Conservation (phyloP, 306 rosid genomes). For the Lablab purpureus region DNA sequence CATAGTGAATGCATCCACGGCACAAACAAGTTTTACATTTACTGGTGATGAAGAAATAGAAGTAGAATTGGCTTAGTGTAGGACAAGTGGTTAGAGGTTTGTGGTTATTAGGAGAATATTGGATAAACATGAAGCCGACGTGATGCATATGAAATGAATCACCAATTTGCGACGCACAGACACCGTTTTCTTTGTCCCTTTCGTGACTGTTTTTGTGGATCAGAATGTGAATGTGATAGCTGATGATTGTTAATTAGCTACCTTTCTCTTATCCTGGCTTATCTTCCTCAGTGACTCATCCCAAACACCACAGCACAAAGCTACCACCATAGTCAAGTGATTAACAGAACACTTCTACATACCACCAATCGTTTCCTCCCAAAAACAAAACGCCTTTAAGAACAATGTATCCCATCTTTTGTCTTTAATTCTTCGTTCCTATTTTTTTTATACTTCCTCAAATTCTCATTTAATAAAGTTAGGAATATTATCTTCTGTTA, state of each 20-base stretch:
- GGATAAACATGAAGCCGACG: conserved; percentile 46
- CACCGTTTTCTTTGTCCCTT: conserved; percentile 52
- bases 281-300: neutral
- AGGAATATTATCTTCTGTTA: neutral
- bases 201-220: conserved; percentile 3
- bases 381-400: neutral
- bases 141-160: neutral
- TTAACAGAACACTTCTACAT: neutral
- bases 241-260: no score
- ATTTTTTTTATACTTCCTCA: neutral
- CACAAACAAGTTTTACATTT: no score
- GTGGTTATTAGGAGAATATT: neutral
- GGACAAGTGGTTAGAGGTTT: neutral
- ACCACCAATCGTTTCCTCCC: neutral
- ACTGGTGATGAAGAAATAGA: neutral
- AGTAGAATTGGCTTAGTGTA: conserved; percentile 6
- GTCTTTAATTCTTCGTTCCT: neutral
- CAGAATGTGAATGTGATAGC: neutral
- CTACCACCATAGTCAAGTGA: neutral
- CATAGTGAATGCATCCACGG: no score
- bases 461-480: neutral
- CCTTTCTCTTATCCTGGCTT: conserved; percentile 11
- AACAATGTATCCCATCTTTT: neutral
- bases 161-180: conserved; percentile 55
- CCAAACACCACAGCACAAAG: neutral